These are phyloP conservation scores for Tripterygium wilfordii DNA, from an alignment of 177 flowering plant genomes.

Conservation along the genomic window DNA sequence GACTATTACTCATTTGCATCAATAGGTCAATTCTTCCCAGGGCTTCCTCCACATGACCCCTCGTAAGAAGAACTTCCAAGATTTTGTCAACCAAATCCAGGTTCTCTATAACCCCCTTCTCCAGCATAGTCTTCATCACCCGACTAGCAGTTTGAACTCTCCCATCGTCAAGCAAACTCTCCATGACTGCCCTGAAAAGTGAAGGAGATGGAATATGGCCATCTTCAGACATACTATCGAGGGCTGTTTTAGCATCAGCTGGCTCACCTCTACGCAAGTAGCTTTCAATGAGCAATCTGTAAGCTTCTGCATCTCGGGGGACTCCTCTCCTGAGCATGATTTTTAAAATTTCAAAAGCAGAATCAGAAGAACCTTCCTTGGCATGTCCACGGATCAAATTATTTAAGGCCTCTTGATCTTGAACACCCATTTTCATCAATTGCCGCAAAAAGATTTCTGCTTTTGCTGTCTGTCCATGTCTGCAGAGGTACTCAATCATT, in stretches of 20 bases:
- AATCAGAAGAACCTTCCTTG: constrained; percentile 70
- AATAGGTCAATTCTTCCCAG: constrained; percentile 71
- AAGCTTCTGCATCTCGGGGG: constrained; percentile 49
- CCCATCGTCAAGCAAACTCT: constrained; percentile 72
- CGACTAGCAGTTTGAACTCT: constrained; percentile 96
- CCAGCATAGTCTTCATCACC: constrained; percentile 86
- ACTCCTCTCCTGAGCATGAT: constrained; percentile 80
- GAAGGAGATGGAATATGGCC: constrained; percentile 72
- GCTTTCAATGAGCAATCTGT: constrained; percentile 51
- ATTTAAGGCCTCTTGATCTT: constrained; percentile 70
- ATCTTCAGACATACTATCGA: constrained; percentile 86
- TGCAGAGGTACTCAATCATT: constrained; percentile 68
- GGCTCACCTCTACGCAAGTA: constrained; percentile 82
- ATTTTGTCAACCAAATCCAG: constrained; percentile 80
- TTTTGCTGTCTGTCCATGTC: constrained; percentile 61
- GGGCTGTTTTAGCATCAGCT: constrained; percentile 79
- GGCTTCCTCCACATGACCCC: constrained; percentile 97
- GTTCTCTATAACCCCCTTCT: constrained; percentile 83
- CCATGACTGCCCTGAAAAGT: constrained; percentile 68
- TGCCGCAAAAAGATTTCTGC: constrained; percentile 80
- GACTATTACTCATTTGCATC: constrained; percentile 42
- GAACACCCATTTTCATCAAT: constrained; percentile 85
- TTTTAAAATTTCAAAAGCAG: constrained; percentile 65
- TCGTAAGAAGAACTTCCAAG: constrained; percentile 80
- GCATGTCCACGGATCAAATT: constrained; percentile 79